Evolutionary conservation across 352 stramenopile genomes (phyloP).

Genomic region (Blastocystis hominis): DNA sequence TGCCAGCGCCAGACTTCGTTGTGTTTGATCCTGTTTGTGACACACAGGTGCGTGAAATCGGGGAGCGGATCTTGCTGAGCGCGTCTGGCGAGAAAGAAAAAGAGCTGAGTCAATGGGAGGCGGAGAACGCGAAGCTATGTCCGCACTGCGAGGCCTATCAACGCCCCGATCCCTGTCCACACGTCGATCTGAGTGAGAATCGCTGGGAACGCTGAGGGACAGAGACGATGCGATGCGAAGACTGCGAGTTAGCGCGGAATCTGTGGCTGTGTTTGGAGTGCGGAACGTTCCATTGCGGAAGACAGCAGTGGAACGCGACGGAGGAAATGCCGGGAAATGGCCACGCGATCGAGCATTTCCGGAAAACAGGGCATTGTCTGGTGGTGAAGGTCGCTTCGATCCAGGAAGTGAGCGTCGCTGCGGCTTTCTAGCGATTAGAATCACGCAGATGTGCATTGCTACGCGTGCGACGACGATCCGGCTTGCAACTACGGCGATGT

Average conservation of each 20-base stretch:
- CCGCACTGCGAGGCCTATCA: neutral
- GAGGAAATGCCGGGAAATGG: slow-evolving; percentile 76
- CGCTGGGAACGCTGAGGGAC: slow-evolving; percentile 64
- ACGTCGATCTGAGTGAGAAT: slow-evolving; percentile 59
- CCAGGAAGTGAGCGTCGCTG: neutral
- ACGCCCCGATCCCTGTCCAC: neutral
- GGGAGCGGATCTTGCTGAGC: neutral
- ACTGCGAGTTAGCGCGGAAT: slow-evolving; percentile 89
- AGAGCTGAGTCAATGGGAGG: slow-evolving; percentile 27
- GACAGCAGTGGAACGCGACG: slow-evolving; percentile 66
- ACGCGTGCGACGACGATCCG: neutral
- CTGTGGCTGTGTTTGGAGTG: slow-evolving; percentile 95
- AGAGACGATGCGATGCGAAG: slow-evolving; percentile 68
- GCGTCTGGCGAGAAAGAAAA: slow-evolving; percentile 20
- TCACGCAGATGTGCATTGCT: neutral
- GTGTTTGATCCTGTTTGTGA: neutral
- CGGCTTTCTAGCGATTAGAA: neutral
- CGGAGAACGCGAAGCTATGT: slow-evolving; percentile 13
- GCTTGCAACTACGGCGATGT: slow-evolving; percentile 28
- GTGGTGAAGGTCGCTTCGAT: slow-evolving; percentile 89
- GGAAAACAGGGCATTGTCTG: slow-evolving; percentile 85
- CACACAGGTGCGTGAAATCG: neutral
- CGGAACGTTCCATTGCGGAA: slow-evolving; percentile 67
- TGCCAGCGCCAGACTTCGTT: neutral
- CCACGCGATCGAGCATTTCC: slow-evolving; percentile 86